Conservation (phyloP, 139 green algal genomes). For the Eudorina sp. region DNA sequence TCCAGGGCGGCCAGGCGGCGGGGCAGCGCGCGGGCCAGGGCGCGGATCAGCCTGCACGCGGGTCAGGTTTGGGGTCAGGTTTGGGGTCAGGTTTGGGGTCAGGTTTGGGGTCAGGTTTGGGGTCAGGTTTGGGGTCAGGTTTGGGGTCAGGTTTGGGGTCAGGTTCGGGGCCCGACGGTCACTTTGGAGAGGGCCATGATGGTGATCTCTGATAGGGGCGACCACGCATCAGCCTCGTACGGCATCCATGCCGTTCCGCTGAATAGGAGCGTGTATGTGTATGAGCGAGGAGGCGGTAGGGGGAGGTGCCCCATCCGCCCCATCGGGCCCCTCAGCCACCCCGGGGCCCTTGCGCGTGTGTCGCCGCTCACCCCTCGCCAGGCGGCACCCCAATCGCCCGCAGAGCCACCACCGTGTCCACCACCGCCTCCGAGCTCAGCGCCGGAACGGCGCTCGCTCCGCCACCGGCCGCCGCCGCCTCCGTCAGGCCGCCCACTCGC, state of each 20-base stretch:
- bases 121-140: too few relatives aligned
- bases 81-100: neutral
- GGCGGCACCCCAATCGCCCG: neutral
- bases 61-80: neutral
- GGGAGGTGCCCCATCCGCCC: too few relatives aligned
- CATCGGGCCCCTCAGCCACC: too few relatives aligned
- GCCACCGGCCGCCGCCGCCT: neutral
- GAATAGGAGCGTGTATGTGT: too few relatives aligned
- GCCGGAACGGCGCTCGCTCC: neutral
- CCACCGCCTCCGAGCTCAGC: neutral
- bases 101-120: neutral
- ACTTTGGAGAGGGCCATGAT: too few relatives aligned
- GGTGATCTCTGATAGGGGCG: too few relatives aligned
- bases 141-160: too few relatives aligned
- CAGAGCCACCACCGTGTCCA: slow-evolving; percentile 18
- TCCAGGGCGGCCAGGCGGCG: slow-evolving; percentile 1
- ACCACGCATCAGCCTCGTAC: too few relatives aligned
- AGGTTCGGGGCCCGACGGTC: too few relatives aligned
- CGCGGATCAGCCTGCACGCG: slow-evolving; percentile 8
- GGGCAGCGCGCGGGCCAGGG: neutral
- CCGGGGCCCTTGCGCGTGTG: too few relatives aligned
- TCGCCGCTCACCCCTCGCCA: neutral
- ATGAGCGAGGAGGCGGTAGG: too few relatives aligned
- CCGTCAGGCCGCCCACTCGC: neutral
- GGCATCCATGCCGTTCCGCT: too few relatives aligned